These are phyloP conservation scores for Fraxinus platypoda DNA, from an alignment of 305 asterid species.

Conservation along the genomic window DNA sequence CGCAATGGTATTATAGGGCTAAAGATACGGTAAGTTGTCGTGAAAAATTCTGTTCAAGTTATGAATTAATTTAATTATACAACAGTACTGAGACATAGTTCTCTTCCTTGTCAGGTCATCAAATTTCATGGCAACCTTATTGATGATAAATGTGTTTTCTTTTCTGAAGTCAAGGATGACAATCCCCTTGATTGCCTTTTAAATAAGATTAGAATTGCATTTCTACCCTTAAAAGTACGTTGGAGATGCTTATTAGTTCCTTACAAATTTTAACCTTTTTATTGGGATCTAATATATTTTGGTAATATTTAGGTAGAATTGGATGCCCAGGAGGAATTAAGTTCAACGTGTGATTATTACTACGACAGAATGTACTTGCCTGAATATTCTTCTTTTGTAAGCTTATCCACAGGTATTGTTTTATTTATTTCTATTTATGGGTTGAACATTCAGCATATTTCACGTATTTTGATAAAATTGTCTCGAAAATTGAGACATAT, in stretches of 20 bases:
- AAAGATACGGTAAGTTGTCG: conserved; percentile 55
- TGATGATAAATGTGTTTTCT: conserved; percentile 49
- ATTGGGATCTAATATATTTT: background rate
- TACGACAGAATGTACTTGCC: conserved; percentile 53
- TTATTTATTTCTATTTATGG: background rate
- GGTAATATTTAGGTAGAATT: conserved; percentile 29
- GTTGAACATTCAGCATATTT: background rate
- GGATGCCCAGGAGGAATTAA: conserved; percentile 19
- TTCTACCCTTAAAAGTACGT: conserved; percentile 38
- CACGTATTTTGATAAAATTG: background rate
- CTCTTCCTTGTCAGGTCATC: conserved; percentile 42
- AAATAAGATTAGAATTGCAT: conserved; percentile 33
- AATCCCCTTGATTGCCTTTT: conserved; percentile 62
- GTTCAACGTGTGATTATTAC: conserved; percentile 39
- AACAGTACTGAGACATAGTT: conserved; percentile 11
- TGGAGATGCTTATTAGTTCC: background rate
- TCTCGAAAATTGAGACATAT: background rate
- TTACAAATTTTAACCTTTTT: background rate
- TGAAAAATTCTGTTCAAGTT: background rate
- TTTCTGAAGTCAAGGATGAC: conserved; percentile 68
- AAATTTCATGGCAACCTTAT: conserved; percentile 35
- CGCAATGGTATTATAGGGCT: conserved; percentile 80
- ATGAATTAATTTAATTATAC: background rate
- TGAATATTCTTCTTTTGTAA: conserved; percentile 53
- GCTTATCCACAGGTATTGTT: conserved; percentile 40